Percentiles rank a stretch among this genome's conserved stretches.
Evolutionary conservation across 441 rosid genomes (phyloP).

Genomic region (Rhodomyrtus psidioides): DNA sequence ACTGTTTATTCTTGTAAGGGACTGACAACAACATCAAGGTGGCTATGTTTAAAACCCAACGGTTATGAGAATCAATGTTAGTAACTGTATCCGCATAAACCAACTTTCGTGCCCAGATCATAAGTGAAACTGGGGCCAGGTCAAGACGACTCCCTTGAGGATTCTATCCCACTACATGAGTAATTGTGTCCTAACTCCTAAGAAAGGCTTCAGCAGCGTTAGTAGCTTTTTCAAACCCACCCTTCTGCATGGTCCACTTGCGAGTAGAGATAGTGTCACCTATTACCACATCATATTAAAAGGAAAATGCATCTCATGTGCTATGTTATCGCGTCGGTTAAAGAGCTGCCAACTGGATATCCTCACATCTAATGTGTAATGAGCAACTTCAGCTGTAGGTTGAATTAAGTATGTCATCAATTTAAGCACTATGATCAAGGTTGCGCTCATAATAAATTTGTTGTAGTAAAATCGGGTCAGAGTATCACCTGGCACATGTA

Average conservation of each 20-base stretch:
- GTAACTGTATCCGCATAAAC: background rate
- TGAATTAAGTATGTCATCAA: background rate
- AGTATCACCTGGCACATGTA: constrained; percentile 88
- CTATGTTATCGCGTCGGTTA: background rate
- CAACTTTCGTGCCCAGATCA: background rate
- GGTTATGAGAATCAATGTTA: background rate
- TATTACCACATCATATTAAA: background rate
- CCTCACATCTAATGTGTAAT: background rate
- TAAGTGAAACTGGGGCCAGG: background rate
- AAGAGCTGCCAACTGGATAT: background rate
- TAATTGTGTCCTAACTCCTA: background rate
- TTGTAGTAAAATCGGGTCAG: background rate
- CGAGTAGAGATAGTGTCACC: background rate
- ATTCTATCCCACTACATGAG: background rate
- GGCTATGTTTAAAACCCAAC: background rate
- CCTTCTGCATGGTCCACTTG: background rate
- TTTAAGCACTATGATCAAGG: background rate
- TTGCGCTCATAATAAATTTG: background rate
- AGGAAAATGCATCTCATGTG: background rate
- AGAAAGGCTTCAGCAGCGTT: background rate
- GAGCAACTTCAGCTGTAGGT: background rate
- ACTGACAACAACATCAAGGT: background rate
- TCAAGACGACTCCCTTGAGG: background rate
- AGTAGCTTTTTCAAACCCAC: background rate
- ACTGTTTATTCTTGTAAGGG: background rate